Conservation (phyloP, 495 filamentous ascomycete genomes). For the Annulohypoxylon moriforme region DNA sequence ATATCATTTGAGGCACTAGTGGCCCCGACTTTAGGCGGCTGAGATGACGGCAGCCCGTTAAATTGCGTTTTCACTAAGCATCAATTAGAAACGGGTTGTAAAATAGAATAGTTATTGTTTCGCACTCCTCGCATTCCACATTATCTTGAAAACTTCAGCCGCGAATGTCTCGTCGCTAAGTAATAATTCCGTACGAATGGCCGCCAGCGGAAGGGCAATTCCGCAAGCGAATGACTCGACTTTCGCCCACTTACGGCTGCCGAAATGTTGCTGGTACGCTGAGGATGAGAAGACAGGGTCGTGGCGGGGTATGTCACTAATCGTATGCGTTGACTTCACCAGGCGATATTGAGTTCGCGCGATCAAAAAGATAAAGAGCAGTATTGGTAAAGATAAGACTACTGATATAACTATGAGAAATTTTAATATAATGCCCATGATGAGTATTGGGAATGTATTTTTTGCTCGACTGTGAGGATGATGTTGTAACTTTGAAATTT, state of each 20-base stretch:
- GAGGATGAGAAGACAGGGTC: slow-evolving; percentile 5
- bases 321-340: neutral
- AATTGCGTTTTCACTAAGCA: slow-evolving; percentile 3
- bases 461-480: too few species aligned
- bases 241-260: neutral
- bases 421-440: too few species aligned
- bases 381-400: neutral
- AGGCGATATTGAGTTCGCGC: slow-evolving; percentile 1
- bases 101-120: too few species aligned
- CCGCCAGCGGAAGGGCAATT: neutral
- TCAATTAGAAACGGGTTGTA: too few species aligned
- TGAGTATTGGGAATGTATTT: too few species aligned
- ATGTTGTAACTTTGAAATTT: too few species aligned
- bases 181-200: neutral
- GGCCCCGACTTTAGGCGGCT: neutral
- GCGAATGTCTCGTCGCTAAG: neutral
- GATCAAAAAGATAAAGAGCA: neutral
- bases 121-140: slow-evolving; percentile 11
- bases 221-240: neutral
- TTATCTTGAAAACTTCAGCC: neutral
- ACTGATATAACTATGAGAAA: neutral
- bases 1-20: slow-evolving; percentile 1
- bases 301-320: neutral
- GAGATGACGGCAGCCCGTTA: neutral
- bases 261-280: neutral